phyloP scores from a whole-genome alignment of 345 rosid genomes.

The Theobroma cacao region DNA sequence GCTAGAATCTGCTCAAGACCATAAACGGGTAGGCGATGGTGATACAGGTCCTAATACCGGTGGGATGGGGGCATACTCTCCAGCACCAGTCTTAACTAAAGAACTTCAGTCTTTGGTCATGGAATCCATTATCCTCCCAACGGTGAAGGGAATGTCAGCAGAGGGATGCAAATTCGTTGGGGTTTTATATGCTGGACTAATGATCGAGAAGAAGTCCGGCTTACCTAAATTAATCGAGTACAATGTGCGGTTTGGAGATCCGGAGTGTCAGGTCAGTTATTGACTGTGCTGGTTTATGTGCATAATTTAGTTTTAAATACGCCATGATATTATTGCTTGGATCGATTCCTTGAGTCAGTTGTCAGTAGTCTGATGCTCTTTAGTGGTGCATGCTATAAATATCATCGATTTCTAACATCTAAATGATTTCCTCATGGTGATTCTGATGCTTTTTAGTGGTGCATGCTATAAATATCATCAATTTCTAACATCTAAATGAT shows the following conservation, averaged over 20 bases:
- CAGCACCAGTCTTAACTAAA: conserved; percentile 78
- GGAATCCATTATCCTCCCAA: conserved; percentile 82
- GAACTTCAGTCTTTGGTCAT: conserved; percentile 70
- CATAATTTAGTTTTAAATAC: conserved; percentile 3
- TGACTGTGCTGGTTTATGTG: conserved; percentile 49
- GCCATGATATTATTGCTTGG: not conserved
- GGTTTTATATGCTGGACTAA: conserved; percentile 86
- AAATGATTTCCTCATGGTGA: not conserved
- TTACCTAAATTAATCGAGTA: conserved; percentile 95
- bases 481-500: not conserved
- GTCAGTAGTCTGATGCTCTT: not conserved
- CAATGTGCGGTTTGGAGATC: conserved; percentile 98
- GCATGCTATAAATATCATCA: too few species aligned
- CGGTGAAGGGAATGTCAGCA: conserved; percentile 86
- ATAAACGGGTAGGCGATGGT: conserved; percentile 96
- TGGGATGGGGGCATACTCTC: conserved; percentile 97
- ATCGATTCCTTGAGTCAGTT: not conserved
- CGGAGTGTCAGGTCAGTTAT: conserved; percentile 92
- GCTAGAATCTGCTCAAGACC: conserved; percentile 93
- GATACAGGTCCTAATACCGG: conserved; percentile 97
- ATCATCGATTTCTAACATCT: too few species aligned
- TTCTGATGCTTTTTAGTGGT: not conserved
- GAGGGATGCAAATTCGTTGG: conserved; percentile 95
- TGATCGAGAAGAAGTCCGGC: conserved; percentile 92
- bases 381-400: not conserved